Base-by-base conservation (phyloP, 2,329 filamentous ascomycete species). In the Penicillium brevicompactum region DNA sequence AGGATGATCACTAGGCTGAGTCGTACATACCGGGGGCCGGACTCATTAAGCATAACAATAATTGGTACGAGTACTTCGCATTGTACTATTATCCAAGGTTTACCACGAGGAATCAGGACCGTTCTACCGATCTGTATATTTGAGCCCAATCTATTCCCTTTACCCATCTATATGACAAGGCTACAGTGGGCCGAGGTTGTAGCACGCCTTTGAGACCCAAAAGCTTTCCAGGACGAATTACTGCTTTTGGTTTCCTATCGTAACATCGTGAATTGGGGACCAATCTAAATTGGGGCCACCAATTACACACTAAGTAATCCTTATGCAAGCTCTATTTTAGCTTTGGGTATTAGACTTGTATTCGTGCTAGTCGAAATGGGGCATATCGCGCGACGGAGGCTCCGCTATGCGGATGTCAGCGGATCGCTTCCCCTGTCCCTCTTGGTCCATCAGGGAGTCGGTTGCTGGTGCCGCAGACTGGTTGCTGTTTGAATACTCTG, bases 351-450 rank as follows among this genome's bases (percentile, higher is more conserved):
- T 21, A 49, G 30, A 44, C 38, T 31, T 43, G 45, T 43, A 49
- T 53, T 49, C 13, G 21, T 22, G 32, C 51, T 53, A 53, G 45
- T 49, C 45, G 3, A n/a, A 53, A 37, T 34, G 27, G 46, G 51
- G 18, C 5, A 37, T 18, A 34, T 49, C 14, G n/a, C 16, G 38
- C 51, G 38, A 42, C 37, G 10, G 30, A 53, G 45, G 51, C 51
- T 53, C 51, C 45, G 8, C 30, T 40, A 31, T 51, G 34, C 49
- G 49, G 49, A 51, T 41, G 43, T 40, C 49, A 22, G 24, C 49
- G 49, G 49, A 51, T 47, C 21, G 27, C n/a, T 31, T n/a, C 16
- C 48, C 27, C 48, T 41, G 38, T 41, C 30, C 32, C 14, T 27
- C 47, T 41, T 37, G 34, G 34, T 32, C 18, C n/a, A 22, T 51